Evolutionary conservation across 139 green algal genomes (phyloP), one percentile per base, ranked within the genome.

Genomic region (Coelastrella sp.): DNA sequence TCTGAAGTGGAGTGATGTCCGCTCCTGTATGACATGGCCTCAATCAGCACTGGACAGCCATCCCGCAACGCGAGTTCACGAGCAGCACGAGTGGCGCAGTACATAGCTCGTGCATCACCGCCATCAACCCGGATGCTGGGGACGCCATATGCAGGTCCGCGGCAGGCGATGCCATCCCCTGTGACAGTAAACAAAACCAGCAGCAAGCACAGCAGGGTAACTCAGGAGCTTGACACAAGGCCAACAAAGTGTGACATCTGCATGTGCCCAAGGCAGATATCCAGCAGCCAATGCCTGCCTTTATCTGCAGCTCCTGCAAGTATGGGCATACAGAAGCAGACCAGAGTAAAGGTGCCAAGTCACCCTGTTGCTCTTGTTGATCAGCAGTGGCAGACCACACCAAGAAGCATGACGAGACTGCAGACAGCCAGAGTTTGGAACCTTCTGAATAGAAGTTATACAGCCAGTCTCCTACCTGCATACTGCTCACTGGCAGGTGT

Each of bases 1-100:
- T 99, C 96, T 2, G 88, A 95, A 1, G 96, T 98, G 5, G 93
- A 97, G 82, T 98, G 96, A 90, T 99, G 96, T 1, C 96, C 96
- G 13, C 50, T 89, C 25, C 96, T 91, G 85, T 99, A 99, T 38
- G 89, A 94, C 94, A 98, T 97, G 11, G 89, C 89, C 91, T 98
- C 95, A 4, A 98, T 82, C 35, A 98, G 82, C 2, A 97, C 93
- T 4, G 95, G 95, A 25, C 87, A 92, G 27, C 63, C 84, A 30
- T 86, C 48, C 40, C 87, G 63, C 57, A 94, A 25, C 0, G 89
- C 93, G 2, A 91, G 71, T 11, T 66, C 23, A 23, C 94, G 83
- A 5, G 95, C 95, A 72, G 89, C 91, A 4, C 30, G 63, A 0
- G 89, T 90, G 1, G 95, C 96, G 11, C 91, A 91, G 88, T 95